Evolutionary conservation across 2,329 filamentous ascomycete species (phyloP).

Genomic region (Immersiporthe knoxdaviesiana): DNA sequence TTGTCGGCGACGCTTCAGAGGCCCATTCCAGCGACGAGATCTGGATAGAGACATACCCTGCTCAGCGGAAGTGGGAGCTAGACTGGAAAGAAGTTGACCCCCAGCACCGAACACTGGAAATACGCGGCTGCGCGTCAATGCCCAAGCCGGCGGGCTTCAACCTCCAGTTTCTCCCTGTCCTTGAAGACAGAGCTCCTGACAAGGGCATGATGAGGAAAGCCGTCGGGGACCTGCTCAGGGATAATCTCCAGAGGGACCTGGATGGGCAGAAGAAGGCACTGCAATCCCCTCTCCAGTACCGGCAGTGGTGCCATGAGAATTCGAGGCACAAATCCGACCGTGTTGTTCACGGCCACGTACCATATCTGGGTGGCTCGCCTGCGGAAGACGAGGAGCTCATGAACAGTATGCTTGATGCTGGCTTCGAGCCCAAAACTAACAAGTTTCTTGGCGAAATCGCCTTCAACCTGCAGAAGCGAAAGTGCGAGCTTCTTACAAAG

Average conservation of each 20-base stretch:
- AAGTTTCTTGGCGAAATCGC: conserved; percentile 54
- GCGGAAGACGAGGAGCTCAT: conserved; percentile 53
- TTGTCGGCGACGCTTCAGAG: conserved; percentile 48
- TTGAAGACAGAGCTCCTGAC: conserved; percentile 62
- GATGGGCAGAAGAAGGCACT: conserved; percentile 56
- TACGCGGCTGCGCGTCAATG: conserved; percentile 49
- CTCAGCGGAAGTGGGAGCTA: conserved; percentile 70
- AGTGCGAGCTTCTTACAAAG: conserved; percentile 56
- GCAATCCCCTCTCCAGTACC: conserved; percentile 52
- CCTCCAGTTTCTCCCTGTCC: conserved; percentile 68
- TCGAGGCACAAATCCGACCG: conserved; percentile 42
- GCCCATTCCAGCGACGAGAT: conserved; percentile 48
- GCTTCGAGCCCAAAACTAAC: conserved; percentile 58
- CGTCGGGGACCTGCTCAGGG: conserved; percentile 53
- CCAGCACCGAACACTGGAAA: conserved; percentile 66
- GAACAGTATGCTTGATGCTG: conserved; percentile 59
- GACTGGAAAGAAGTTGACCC: conserved; percentile 47
- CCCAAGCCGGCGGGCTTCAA: conserved; percentile 63
- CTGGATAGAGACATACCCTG: conserved; percentile 70
- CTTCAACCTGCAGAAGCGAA: conserved; percentile 50
- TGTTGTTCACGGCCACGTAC: conserved; percentile 43
- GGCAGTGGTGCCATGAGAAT: conserved; percentile 56
- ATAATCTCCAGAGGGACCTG: conserved; percentile 56
- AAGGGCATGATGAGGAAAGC: conserved; percentile 46
- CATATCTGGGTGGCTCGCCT: conserved; percentile 56